Percentiles rank a stretch among this genome's conserved stretches.
phyloP scores from a whole-genome alignment of 768 basidiomycete species.

The Russula foetens region DNA sequence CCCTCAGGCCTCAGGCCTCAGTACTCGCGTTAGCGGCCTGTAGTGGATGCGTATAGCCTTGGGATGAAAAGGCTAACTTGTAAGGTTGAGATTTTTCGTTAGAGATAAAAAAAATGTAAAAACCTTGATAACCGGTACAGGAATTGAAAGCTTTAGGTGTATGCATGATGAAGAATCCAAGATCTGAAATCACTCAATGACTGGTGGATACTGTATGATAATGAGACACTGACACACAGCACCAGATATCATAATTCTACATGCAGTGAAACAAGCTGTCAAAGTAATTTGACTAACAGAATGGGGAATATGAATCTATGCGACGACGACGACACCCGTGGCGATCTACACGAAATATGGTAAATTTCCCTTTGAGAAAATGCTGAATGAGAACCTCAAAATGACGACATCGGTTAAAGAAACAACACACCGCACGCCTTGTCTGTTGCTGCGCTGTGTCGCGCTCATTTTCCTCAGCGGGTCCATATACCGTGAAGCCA shows the following conservation, averaged over 20 bases:
- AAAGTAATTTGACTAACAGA: background rate
- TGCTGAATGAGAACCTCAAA: background rate
- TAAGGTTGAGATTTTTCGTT: too few species aligned
- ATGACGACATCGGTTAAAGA: background rate
- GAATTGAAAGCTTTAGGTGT: too few species aligned
- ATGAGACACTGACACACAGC: too few species aligned
- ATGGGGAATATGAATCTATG: background rate
- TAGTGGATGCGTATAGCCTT: too few species aligned
- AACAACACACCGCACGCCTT: conserved; percentile 57
- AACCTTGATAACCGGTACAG: too few species aligned
- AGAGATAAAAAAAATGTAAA: too few species aligned
- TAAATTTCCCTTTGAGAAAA: conserved; percentile 38
- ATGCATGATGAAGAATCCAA: too few species aligned
- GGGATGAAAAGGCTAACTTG: too few species aligned
- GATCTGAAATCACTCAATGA: too few species aligned
- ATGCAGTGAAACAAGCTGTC: background rate
- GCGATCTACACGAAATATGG: conserved; percentile 42
- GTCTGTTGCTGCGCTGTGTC: conserved; percentile 69
- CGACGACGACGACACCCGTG: background rate
- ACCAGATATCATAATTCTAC: background rate
- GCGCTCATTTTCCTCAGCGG: conserved; percentile 82
- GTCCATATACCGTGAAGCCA: conserved; percentile 76
- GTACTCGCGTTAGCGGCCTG: too few species aligned
- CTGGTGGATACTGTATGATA: too few species aligned
- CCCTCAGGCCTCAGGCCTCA: too few species aligned